These are phyloP conservation scores for Coemansia guatemalensis DNA, from an alignment of 192 early-diverging fungal genomes.

Conservation along the genomic window DNA sequence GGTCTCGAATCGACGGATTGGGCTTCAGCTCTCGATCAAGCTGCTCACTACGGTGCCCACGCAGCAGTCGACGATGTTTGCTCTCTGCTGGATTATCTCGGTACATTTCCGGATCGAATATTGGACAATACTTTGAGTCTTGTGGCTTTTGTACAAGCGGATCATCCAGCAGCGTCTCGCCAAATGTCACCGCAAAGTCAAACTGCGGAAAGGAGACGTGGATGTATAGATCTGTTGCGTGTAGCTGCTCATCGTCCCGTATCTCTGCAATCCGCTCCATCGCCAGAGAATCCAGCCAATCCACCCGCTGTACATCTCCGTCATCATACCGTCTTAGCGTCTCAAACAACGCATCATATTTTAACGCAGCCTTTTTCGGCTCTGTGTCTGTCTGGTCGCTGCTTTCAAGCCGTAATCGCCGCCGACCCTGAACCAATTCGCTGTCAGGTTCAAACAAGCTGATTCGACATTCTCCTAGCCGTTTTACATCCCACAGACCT, in stretches of 20 bases:
- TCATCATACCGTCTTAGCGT: constrained; percentile 81
- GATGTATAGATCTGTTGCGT: constrained; percentile 61
- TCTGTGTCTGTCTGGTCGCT: constrained; percentile 57
- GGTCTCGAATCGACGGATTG: constrained; percentile 92
- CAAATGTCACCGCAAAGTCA: constrained; percentile 94
- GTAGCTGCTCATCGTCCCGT: constrained; percentile 58
- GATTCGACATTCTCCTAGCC: constrained; percentile 78
- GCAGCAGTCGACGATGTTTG: constrained; percentile 86
- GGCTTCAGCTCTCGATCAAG: constrained; percentile 96
- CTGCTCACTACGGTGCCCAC: constrained; percentile 87
- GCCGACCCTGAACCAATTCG: constrained; percentile 82
- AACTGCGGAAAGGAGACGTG: constrained; percentile 93
- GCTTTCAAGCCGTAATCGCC: constrained; percentile 62
- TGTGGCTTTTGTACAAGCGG: constrained; percentile 37
- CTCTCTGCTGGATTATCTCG: constrained; percentile 94
- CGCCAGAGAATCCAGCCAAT: constrained; percentile 91
- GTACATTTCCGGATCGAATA: constrained; percentile 82
- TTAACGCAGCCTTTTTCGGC: constrained; percentile 40
- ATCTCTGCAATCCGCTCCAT: constrained; percentile 88
- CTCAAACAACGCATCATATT: constrained; percentile 79
- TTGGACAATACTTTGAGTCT: constrained; percentile 54
- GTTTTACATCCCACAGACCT: constrained; percentile 69
- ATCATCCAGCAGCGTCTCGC: constrained; percentile 63
- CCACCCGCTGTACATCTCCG: constrained; percentile 80
- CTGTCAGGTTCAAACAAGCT: constrained; percentile 81